Evolutionary conservation across 1,284 basidiomycete species (phyloP), one percentile per base, ranked within the genome.

Genomic region (Meira miltonrushii): DNA sequence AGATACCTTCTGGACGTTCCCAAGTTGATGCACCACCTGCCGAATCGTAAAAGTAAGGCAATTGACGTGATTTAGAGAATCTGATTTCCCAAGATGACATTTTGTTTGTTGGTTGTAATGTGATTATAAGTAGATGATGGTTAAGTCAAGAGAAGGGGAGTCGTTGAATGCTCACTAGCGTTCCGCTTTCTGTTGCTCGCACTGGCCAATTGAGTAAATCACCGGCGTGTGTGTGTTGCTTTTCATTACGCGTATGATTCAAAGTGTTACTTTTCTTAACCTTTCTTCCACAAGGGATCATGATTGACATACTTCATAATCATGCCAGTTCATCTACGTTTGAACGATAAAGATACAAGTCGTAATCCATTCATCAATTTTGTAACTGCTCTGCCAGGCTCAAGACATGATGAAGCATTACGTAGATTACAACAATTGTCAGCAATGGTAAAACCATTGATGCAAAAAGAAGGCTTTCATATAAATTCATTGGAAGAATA

Each of bases 21-120:
- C 95, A 99, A 57, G 81, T 82, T 2, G 93, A 96, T 68, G 85
- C 78, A 57, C 84, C 82, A 28, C 87, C 88, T 23, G 82, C 75
- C 19, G 81, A 70, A 79, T 96, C 89, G 85, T 87, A 94, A 81
- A 88, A 98, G 83, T 98, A 98, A 4, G 90, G 89, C 49, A 90
- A 79, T 56, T 84, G 80, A 69, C 86, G 86, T 55, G 90, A 88
- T 77, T 81, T 86, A 58, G 90, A 93, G 82, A 92, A 75, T 19
- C 74, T 67, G n/a, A 77, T 64, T 60, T 77, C 73, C 74, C 74
- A 77, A 48, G 64, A 60, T 49, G 64, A 55, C 28, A 33, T 38
- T 15, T 53, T 59, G 51, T 46, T 59, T 38, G 21, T 10, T 9
- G 50, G 44, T 46, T 11, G 9, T 46, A 46, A n/a, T n/a, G 39